Base-by-base conservation (phyloP, 495 filamentous ascomycete genomes). In the Lichenothelia convexa region DNA sequence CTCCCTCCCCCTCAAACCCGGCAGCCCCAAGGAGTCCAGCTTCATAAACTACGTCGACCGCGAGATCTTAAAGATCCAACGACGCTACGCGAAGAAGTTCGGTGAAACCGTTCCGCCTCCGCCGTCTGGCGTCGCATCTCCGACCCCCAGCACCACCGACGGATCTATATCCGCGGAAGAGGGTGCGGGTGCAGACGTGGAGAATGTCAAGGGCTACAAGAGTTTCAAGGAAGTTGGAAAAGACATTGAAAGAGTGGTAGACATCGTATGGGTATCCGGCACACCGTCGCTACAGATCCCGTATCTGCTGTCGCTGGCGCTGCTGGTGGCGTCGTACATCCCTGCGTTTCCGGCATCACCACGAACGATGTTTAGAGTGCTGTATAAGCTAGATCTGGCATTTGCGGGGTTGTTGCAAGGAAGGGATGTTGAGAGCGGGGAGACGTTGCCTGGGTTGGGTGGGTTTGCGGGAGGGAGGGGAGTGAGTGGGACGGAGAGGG, bases 231-330 rank as follows among this genome's bases (percentile, higher is more conserved):
- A 87, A 38, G 59, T 80, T 4, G 77, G 65, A 11, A 66, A 59
- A 32, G 81, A 91, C 49, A 52, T 92, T 1, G 76, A 83, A 27
- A 59, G 56, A 5, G 41, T 87, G 12, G 57, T 87, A 12, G 75
- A 87, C 56, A 68, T 86, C 8, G 54, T 92, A 5, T 93, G 85
- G 85, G 61, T 77, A 18, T 78, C 70, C 29, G 79, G 79, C 2
- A 89, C 82, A 7, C 81, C 82, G 21, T 71, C 68, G 26, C 62
- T 93, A n/a, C 81, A 92, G 59, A 72, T 83, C 9, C 78, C 82
- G 21, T 83, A 78, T 47, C 63, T 93, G 7, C 69, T 93, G 17
- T 78, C 71, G 36, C 62, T 93, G 33, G 81, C 83, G 0, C 63
- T 71, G 36, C 60, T 83, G 18, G 54, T 80, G 12, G 68, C 69